Evolutionary conservation across 306 rosid species (phyloP), one percentile per base, ranked within the genome.

Genomic region (Aeschynomene evenia): DNA sequence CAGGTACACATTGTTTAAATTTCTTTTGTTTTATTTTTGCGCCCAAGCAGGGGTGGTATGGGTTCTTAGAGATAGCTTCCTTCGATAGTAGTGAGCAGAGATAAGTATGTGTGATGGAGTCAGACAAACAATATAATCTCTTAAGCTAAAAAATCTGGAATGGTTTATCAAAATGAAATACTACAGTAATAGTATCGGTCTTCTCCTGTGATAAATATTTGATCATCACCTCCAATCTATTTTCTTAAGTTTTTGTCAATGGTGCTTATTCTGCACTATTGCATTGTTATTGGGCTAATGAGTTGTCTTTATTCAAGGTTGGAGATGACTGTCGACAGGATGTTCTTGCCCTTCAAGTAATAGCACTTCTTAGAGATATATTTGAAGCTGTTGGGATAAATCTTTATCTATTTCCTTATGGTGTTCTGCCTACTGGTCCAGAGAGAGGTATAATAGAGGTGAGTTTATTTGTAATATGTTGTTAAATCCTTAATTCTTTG

Each of bases 301-400:
- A 52, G 64, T 64, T 74, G 52, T 79, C 33, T 79, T 78, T 5
- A 11, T 81, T 79, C 22, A 64, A 90, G 99, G 97, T 90, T 70
- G 99, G 99, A 85, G 99, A 94, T 80, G 99, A 94, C 83, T 94
- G 99, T 81, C 87, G 99, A 68, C 99, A 94, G 85, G 99, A 94
- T 79, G 96, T 94, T 77, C 97, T 94, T 72, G 99, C 99, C 72
- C 96, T 94, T 82, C 99, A 94, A 91, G 97, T 94, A 71, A 94
- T 94, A 77, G 45, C 99, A 19, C 95, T 94, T 69, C 95, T 94
- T 57, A 83, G 99, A 81, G 99, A 91, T 85, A 82, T 91, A 81
- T 94, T 90, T 88, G 83, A 82, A 85, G 92, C 99, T 4, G 89
- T 88, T 67, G 99, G 99, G 68, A 23, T 94, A 74, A 84, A 94